Evolutionary conservation across 192 early-diverging fungal species (phyloP), one percentile per base, ranked within the genome.

Genomic region (Podila epicladia): DNA sequence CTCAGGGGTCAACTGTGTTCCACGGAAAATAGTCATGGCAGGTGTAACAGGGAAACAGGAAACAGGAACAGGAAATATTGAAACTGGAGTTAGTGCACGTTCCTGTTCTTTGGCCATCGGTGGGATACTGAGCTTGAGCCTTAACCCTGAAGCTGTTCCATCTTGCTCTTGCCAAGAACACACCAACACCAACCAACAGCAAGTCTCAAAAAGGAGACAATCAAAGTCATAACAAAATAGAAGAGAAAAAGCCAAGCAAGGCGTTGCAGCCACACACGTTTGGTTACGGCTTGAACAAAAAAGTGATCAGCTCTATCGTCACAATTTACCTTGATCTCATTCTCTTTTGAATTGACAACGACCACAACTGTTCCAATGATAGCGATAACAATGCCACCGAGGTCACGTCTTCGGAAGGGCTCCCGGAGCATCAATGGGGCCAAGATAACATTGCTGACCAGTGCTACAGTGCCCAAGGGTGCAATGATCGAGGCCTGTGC

Each of bases 401-500:
- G 65, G 71, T 94, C 93, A 13, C 88, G 86, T 0, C 63, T 79
- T 58, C 93, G 67, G 50, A 91, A 90, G 17, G 73, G 68, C 69
- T 94, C 93, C 29, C 88, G 86, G 9, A 94, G 69, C 83, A 93
- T 89, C 6, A 92, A 72, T 4, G 93, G 93, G 5, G 93, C 93
- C 22, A 94, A 60, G 45, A 93, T 88, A 11, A 91, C 91, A 83
- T 94, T 94, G 35, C 85, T 86, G 49, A 94, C 88, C 35, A 94
- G 64, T 1, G 92, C 89, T 15, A 91, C 90, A 0, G 93, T 94
- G n/a, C 93, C 93, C 32, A 94, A 68, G 0, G 93, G 93, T 22
- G 93, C 91, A 65, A 94, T 88, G 7, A 91, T 85, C 15, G 92
- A 92, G 22, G 93, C 91, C 26, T 90, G 91, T 13, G 93, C 92